Evolutionary conservation across 1,284 basidiomycete genomes (phyloP), one percentile per base, ranked within the genome.

Genomic region (Melampsora americana): DNA sequence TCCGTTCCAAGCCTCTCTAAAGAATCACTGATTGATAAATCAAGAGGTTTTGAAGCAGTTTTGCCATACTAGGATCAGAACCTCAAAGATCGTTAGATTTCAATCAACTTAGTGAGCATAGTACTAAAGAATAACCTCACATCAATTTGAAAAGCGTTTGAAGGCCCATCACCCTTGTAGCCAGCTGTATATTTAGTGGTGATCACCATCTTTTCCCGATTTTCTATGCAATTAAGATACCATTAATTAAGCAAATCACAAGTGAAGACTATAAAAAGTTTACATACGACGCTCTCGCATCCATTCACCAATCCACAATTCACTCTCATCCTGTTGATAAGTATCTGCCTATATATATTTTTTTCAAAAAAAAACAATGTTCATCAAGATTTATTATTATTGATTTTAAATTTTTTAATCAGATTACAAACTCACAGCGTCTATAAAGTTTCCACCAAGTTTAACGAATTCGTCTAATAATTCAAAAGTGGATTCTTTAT

Each of bases 1-100:
- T 81, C 79, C 14, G 88, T 89, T 30, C 87, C 84, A 9, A 89
- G 84, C 79, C 87, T 88, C 81, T 86, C 86, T 75, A 89, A 83
- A 28, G 86, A 86, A 65, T 79, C 80, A 26, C 78, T 78, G 16
- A 79, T 77, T 11, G 77, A 78, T 59, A 78, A 70, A 39, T 50
- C 67, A 64, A 80, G 78, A 20, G 79, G 79, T 69, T 80, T 80
- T 71, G 78, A 56, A 62, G 79, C 78, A 77, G 18, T 53, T 26
- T 26, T 26, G 12, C 50, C 18, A 53, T 20, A 14, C 50, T 53
- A 26, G 3, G 23, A 53, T 20, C 12, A 14, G 12, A 53, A 20
- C 18, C 35, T 35, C 35, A 35, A 35, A 35, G n/a, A 35, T 35
- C 9, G 35, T 35, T 9, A 35, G 35, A 35, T 35, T 35, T 35